Base-by-base conservation (phyloP, 2,329 filamentous ascomycete species). In the Bipolaris bicolor region DNA sequence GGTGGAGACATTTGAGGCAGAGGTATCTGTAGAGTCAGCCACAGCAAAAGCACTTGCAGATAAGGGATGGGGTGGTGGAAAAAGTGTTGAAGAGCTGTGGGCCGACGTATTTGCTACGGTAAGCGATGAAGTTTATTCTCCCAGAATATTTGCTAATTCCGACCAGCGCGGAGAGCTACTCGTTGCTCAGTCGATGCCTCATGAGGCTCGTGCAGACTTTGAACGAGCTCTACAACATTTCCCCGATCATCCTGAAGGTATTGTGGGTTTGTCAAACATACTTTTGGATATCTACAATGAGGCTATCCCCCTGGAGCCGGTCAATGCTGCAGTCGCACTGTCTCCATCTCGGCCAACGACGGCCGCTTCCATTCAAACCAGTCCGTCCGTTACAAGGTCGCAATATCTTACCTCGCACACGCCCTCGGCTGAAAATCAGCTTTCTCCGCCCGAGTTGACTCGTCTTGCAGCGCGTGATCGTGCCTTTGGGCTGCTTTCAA, bases 381-480 rank as follows among this genome's bases (percentile, higher is more conserved):
- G 53, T 4, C 9, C 29, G 5, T 45, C 53, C 1, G 39, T 29
- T 1, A 49, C 57, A 4, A 70, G 65, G 50, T 66, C 65, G 15
- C 6, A 81, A 79, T 36, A 82, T 81, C 39, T 86, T 82, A 76
- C 84, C 81, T 77, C 83, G 80, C 39, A 83, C 82, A 50, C 63
- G 0, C 72, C 72, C 2, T 75, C 72, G 0, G 73, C 67, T 1
- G 71, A 75, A 36, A 75, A 76, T 31, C 68, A 74, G 34, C 61
- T 73, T 1, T 87, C 87, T 1, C 83, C 92, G 3, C 90, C 89
- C 15, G 84, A 89, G 15, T 82, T 92, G 33, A 92, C 95, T 74
- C 87, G 92, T 10, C 85, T 98, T n/a, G 91, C 93, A 3, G 91
- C 93, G 15, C 87, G 94, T 18, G 95, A 98, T 72, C 86, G 95